These are phyloP conservation scores for Kurtzmaniella natalensis DNA, from an alignment of 1,139 yeast species.

Conservation along the genomic window DNA sequence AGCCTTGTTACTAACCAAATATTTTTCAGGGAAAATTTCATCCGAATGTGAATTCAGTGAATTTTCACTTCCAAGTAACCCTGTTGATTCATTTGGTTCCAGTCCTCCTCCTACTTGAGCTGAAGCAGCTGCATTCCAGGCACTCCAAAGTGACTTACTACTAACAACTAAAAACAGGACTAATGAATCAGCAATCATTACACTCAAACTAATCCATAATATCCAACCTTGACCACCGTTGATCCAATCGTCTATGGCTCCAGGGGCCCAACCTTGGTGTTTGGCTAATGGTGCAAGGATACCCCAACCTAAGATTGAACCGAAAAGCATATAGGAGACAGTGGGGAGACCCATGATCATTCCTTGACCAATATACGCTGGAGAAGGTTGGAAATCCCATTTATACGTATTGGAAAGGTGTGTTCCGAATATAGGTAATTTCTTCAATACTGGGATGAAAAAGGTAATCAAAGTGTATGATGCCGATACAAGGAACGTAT, in stretches of 20 bases:
- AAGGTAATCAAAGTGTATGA: constrained; percentile 66
- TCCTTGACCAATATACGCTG: constrained; percentile 97
- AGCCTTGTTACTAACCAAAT: constrained; percentile 47
- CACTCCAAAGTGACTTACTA: constrained; percentile 31
- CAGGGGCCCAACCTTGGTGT: constrained; percentile 78
- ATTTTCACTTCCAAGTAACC: neutral
- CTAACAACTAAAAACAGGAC: constrained; percentile 73
- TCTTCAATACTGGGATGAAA: constrained; percentile 65
- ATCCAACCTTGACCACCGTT: constrained; percentile 97
- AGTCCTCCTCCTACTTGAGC: constrained; percentile 2
- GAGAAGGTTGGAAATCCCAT: constrained; percentile 93
- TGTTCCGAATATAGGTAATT: constrained; percentile 72
- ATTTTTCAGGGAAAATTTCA: constrained; percentile 16
- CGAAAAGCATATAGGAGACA: constrained; percentile 85
- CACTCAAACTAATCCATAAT: constrained; percentile 86
- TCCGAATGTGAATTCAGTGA: neutral
- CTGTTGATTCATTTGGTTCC: neutral
- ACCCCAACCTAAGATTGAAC: constrained; percentile 90
- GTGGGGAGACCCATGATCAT: constrained; percentile 96
- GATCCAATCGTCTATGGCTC: constrained; percentile 87
- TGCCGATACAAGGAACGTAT: constrained; percentile 69
- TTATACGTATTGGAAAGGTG: constrained; percentile 60
- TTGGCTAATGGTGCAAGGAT: constrained; percentile 78
- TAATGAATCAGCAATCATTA: constrained; percentile 89
- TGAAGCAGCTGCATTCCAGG: no score